Evolutionary conservation across 129 eudicot species (phyloP).

Genomic region (Cynara cardunculus): DNA sequence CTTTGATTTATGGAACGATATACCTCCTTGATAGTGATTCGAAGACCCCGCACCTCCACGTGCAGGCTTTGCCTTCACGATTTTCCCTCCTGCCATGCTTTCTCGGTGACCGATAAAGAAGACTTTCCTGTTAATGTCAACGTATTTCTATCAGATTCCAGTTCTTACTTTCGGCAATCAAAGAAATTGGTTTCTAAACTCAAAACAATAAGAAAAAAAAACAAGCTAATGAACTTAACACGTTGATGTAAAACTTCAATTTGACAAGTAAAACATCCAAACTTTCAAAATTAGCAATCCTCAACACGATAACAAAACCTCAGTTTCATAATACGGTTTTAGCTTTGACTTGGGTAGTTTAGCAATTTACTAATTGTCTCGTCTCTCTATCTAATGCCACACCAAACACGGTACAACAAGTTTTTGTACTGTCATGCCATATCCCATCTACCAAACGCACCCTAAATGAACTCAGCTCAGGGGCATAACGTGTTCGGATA

Average conservation of each 20-base stretch:
- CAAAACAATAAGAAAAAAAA: background rate
- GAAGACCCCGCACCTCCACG: constrained; percentile 40
- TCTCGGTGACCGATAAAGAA: background rate
- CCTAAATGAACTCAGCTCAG: too few species aligned
- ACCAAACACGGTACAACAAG: too few species aligned
- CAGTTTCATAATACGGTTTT: background rate
- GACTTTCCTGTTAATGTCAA: background rate
- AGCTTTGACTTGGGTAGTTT: too few species aligned
- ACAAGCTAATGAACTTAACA: background rate
- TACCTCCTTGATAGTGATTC: constrained; percentile 86
- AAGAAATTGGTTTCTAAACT: background rate
- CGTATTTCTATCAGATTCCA: background rate
- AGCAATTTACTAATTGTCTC: too few species aligned
- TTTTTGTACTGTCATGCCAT: too few species aligned
- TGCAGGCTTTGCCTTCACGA: constrained; percentile 53
- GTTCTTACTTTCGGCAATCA: background rate
- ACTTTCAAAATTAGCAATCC: background rate
- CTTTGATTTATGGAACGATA: constrained; percentile 85
- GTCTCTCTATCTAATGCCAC: too few species aligned
- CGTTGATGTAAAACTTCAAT: background rate
- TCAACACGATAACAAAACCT: background rate
- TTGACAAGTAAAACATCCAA: background rate
- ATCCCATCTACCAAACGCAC: too few species aligned
- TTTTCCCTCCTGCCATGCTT: constrained; percentile 93
- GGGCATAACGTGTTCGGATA: too few species aligned